phyloP scores from a whole-genome alignment of 163 green algal genomes.

The Scenedesmus sp. region DNA sequence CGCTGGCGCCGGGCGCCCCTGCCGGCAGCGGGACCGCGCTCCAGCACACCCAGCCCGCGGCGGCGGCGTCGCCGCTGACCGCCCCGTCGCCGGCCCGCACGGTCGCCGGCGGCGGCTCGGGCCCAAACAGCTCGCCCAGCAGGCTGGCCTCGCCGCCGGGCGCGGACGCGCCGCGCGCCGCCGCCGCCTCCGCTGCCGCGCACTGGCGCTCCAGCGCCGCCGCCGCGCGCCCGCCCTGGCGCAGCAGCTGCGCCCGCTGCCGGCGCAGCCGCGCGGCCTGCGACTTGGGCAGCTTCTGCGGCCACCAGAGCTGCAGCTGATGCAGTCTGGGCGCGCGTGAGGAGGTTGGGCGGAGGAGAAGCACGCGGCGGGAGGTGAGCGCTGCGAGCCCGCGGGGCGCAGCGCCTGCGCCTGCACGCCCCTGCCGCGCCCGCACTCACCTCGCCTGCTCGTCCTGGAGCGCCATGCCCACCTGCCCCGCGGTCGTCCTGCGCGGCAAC shows the following conservation, averaged over 20 bases:
- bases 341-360: not conserved
- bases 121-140: too few species aligned
- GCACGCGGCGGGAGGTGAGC: not conserved
- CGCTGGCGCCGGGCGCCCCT: not conserved
- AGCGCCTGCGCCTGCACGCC: not conserved
- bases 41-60: constrained; percentile 15
- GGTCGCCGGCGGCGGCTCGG: too few species aligned
- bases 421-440: not conserved
- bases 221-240: not conserved
- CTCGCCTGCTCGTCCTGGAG: not conserved
- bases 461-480: not conserved
- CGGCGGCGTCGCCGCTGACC: not conserved
- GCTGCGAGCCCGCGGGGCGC: not conserved
- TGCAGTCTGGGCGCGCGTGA: not conserved
- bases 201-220: too few species aligned
- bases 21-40: not conserved
- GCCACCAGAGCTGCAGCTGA: constrained; percentile 23
- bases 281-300: too few species aligned
- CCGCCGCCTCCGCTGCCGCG: not conserved
- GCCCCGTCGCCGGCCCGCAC: too few species aligned
- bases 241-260: too few species aligned
- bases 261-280: not conserved
- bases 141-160: too few species aligned
- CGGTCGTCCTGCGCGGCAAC: constrained; percentile 12
- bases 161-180: not conserved